phyloP scores from a whole-genome alignment of 139 green algal genomes.

The Chlorella sp. region DNA sequence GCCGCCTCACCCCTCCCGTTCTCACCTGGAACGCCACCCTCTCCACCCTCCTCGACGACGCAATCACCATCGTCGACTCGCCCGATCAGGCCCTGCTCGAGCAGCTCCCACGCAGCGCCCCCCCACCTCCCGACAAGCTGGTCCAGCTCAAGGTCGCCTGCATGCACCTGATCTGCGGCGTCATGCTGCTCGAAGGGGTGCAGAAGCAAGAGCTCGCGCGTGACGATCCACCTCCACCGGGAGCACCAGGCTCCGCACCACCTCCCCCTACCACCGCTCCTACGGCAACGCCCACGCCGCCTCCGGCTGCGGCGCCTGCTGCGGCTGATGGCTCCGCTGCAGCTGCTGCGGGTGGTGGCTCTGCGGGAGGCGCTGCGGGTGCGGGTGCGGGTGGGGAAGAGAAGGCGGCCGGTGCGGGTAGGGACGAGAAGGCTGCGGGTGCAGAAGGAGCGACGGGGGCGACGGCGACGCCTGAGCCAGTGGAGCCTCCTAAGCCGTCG shows the following conservation, averaged over 20 bases:
- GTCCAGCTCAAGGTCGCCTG: slow-evolving; percentile 31
- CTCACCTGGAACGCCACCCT: slow-evolving; percentile 6
- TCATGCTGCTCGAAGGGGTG: slow-evolving; percentile 3
- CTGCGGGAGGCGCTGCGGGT: background rate
- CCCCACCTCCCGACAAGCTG: background rate
- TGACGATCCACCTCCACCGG: background rate
- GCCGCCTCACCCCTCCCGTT: slow-evolving; percentile 11
- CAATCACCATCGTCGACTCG: slow-evolving; percentile 34
- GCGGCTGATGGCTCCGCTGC: background rate
- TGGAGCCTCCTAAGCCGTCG: too few species aligned
- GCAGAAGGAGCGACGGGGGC: background rate
- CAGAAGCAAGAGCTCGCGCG: background rate
- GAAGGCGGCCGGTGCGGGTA: background rate
- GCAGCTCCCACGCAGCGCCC: slow-evolving; percentile 10
- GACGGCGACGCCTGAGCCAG: background rate
- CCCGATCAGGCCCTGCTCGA: slow-evolving; percentile 28
- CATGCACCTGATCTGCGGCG: slow-evolving; percentile 67
- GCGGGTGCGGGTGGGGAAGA: background rate
- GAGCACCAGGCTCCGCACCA: background rate
- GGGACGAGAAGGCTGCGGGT: too few species aligned
- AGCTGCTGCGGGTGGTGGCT: background rate
- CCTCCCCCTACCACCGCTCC: background rate
- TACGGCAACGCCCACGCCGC: background rate
- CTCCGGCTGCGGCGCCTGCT: background rate
- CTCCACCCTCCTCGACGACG: slow-evolving; percentile 13